A percentile compares a stretch with the other conserved stretches of the same genome.
Conservation (phyloP, 805 yeast genomes). For the Saccharomycodes ludwigii region DNA sequence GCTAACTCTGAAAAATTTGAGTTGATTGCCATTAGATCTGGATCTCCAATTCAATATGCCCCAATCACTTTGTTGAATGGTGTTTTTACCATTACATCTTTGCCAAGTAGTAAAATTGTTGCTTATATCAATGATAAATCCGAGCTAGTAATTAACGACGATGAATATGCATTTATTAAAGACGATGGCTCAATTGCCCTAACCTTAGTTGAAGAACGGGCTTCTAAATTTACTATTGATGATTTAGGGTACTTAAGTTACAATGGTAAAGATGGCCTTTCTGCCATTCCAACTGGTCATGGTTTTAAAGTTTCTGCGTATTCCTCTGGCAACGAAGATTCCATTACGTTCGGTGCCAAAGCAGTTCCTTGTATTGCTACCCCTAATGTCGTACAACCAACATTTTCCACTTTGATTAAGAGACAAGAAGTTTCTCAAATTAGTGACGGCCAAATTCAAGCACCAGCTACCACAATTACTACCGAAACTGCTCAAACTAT, state of each 20-base stretch:
- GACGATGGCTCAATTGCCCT: neutral
- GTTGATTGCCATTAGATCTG: neutral
- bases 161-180: neutral
- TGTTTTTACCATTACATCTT: neutral
- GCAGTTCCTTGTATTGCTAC: conserved; percentile 4
- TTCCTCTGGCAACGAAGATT: too few relatives aligned
- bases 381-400: too few relatives aligned
- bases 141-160: neutral
- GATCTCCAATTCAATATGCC: neutral
- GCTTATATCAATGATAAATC: neutral
- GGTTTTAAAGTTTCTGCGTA: too few relatives aligned
- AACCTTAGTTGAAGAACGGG: too few relatives aligned
- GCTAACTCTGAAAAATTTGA: neutral
- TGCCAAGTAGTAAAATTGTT: neutral
- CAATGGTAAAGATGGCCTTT: neutral
- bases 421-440: conserved; percentile 28
- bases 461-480: conserved; percentile 22
- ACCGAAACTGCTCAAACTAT: conserved; percentile 16
- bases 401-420: too few relatives aligned
- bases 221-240: too few relatives aligned
- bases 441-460: conserved; percentile 37
- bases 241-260: too few relatives aligned
- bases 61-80: neutral
- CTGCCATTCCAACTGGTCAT: too few relatives aligned
- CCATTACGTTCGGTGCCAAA: too few relatives aligned